Evolutionary conservation across 345 rosid species (phyloP).

Genomic region (Hibiscus mutabilis): DNA sequence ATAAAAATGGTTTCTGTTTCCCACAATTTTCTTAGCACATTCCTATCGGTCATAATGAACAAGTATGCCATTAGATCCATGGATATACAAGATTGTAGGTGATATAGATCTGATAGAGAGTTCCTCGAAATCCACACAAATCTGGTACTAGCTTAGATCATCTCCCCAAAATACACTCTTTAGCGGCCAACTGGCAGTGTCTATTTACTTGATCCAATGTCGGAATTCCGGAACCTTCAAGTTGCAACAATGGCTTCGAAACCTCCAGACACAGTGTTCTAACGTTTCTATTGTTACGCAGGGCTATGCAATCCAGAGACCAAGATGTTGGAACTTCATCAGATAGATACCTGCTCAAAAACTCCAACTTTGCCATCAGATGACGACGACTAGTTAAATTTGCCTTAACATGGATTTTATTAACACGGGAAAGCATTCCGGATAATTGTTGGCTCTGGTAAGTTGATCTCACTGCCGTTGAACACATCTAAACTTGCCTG

Average conservation of each 20-base stretch:
- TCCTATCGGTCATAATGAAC: not conserved
- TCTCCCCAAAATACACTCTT: not conserved
- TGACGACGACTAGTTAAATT: constrained; percentile 27
- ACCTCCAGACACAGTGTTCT: not conserved
- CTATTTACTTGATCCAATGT: not conserved
- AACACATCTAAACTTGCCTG: not conserved
- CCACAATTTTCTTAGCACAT: not conserved
- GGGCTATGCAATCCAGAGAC: constrained; percentile 81
- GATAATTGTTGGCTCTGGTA: constrained; percentile 3
- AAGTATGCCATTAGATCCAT: not conserved
- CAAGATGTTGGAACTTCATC: constrained; percentile 71
- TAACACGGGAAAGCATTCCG: not conserved
- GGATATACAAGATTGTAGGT: not conserved
- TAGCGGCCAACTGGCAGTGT: not conserved
- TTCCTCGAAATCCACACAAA: not conserved
- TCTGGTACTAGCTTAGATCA: not conserved
- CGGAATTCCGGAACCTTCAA: not conserved
- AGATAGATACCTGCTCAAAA: constrained; percentile 63
- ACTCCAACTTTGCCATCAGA: constrained; percentile 73
- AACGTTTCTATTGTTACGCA: constrained; percentile 21
- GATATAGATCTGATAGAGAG: not conserved
- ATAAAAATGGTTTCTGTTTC: not conserved
- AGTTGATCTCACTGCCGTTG: constrained; percentile 9
- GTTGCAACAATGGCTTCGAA: not conserved
- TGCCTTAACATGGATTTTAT: not conserved